phyloP scores from a whole-genome alignment of 768 basidiomycete species.

The Aureoboletus auriporus region DNA sequence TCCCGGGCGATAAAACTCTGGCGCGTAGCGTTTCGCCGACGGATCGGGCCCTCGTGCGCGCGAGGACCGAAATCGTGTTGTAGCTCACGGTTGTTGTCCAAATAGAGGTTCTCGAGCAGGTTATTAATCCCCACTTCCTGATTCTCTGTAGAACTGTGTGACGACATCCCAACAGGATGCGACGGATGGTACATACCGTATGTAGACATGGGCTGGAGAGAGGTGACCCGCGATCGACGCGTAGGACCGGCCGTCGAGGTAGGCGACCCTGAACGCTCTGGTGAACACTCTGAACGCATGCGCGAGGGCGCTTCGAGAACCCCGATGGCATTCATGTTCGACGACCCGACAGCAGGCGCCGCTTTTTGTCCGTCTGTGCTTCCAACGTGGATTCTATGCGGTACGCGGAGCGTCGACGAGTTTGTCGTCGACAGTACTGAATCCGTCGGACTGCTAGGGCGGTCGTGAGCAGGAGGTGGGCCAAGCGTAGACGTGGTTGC shows the following conservation, averaged over 20 bases:
- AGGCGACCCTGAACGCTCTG: constrained; percentile 79
- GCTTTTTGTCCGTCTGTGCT: constrained; percentile 79
- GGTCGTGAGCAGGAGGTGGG: constrained; percentile 34
- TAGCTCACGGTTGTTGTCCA: constrained; percentile 81
- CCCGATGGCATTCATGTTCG: constrained; percentile 78
- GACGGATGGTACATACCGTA: constrained; percentile 48
- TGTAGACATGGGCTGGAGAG: constrained; percentile 60
- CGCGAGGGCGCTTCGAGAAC: constrained; percentile 74
- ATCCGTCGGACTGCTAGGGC: constrained; percentile 78
- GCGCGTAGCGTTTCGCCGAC: constrained; percentile 70
- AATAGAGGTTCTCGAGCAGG: constrained; percentile 83
- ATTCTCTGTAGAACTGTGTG: constrained; percentile 52
- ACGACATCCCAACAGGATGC: background rate
- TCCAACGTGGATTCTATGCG: constrained; percentile 65
- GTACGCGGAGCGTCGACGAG: constrained; percentile 53
- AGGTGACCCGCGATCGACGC: constrained; percentile 47
- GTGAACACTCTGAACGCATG: constrained; percentile 60
- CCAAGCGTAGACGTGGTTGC: constrained; percentile 14
- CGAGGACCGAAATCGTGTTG: constrained; percentile 90
- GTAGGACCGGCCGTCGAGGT: constrained; percentile 56
- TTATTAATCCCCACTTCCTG: constrained; percentile 88
- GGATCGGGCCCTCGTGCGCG: constrained; percentile 75
- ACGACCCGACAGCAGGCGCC: constrained; percentile 85
- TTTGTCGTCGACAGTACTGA: constrained; percentile 73
- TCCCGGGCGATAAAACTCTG: constrained; percentile 69